Conservation (phyloP, 352 stramenopile species). For the Elongisporangium senticosum region DNA sequence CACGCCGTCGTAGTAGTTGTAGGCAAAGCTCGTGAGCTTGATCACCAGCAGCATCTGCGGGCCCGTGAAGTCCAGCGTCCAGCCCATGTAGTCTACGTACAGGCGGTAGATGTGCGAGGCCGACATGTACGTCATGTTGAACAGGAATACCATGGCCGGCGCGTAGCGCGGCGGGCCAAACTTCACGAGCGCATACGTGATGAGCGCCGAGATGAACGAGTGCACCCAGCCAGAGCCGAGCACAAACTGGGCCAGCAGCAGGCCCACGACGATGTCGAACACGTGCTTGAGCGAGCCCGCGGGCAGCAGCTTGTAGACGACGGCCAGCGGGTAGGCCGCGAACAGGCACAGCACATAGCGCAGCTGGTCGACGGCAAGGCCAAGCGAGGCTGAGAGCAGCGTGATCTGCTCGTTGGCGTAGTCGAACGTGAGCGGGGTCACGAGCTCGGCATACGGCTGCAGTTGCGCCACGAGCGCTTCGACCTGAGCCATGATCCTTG, state of each 20-base stretch:
- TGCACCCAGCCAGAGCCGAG: constrained; percentile 92
- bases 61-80: constrained; percentile 82
- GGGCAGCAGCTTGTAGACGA: constrained; percentile 87
- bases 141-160: constrained; percentile 89
- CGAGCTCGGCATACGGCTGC: constrained; percentile 47
- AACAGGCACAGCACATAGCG: constrained; percentile 91
- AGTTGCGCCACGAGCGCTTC: constrained; percentile 27
- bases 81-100: constrained; percentile 95
- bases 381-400: constrained; percentile 28
- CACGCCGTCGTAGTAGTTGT: constrained; percentile 95
- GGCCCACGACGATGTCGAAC: constrained; percentile 88
- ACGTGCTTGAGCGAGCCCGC: constrained; percentile 87
- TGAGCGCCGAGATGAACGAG: constrained; percentile 86
- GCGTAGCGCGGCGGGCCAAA: constrained; percentile 45
- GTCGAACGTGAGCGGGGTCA: constrained; percentile 50
- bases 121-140: constrained; percentile 93
- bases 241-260: constrained; percentile 93
- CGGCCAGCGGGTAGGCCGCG: constrained; percentile 89
- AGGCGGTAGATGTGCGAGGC: constrained; percentile 92
- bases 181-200: constrained; percentile 89
- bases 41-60: constrained; percentile 94
- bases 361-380: constrained; percentile 53
- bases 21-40: constrained; percentile 97
- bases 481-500: constrained; percentile 27
- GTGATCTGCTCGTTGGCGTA: constrained; percentile 40